These are phyloP conservation scores for Gentiana macrophylla DNA, from an alignment of 257 asterid species.

Conservation along the genomic window DNA sequence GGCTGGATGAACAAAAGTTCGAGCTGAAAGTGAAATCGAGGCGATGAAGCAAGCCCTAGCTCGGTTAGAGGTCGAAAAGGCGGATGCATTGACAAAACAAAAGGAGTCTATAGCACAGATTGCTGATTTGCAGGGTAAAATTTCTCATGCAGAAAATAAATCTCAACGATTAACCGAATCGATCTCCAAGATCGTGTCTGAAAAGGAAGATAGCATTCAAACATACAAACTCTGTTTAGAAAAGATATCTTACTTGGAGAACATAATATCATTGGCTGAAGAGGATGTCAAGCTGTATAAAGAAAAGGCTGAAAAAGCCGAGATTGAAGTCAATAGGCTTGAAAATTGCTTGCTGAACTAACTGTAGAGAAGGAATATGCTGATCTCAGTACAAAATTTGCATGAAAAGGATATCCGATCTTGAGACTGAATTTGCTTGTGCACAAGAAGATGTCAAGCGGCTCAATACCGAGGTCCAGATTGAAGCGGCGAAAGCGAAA, in stretches of 20 bases:
- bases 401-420: conserved; percentile 52
- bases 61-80: conserved; percentile 55
- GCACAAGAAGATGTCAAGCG: conserved; percentile 47
- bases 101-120: conserved; percentile 40
- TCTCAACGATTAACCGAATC: conserved; percentile 36
- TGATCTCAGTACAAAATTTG: conserved; percentile 48
- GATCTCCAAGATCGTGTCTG: conserved; percentile 42
- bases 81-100: conserved; percentile 33
- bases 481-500: conserved; percentile 38
- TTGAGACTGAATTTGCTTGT: conserved; percentile 39
- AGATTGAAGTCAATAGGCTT: conserved; percentile 48
- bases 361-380: conserved; percentile 60
- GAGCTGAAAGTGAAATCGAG: conserved; percentile 58
- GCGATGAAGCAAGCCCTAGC: conserved; percentile 52
- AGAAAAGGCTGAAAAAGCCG: conserved; percentile 53
- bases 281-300: conserved; percentile 33
- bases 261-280: conserved; percentile 27
- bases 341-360: conserved; percentile 32
- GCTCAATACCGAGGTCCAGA: conserved; percentile 41
- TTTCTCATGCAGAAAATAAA: conserved; percentile 44
- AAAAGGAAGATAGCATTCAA: conserved; percentile 31
- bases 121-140: conserved; percentile 35
- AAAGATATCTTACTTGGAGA: conserved; percentile 51
- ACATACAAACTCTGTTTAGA: conserved; percentile 36
- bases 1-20: conserved; percentile 38